These are phyloP conservation scores for Puccinia hordei DNA, from an alignment of 1,284 basidiomycete genomes.

Conservation along the genomic window DNA sequence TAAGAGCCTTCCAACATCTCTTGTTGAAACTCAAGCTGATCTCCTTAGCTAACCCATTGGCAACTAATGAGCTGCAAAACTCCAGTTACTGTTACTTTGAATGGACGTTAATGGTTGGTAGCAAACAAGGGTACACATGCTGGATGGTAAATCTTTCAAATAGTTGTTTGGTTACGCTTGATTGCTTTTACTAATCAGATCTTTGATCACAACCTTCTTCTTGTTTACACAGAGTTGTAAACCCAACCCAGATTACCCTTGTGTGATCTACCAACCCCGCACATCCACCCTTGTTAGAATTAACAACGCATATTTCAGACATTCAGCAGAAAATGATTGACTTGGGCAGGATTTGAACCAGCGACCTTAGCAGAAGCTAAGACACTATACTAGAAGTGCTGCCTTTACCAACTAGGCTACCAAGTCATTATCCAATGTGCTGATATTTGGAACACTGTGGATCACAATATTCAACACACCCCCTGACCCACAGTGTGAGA, in stretches of 20 bases:
- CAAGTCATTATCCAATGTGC: too few species aligned
- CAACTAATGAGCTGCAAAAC: constrained; percentile 15
- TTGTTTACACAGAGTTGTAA: constrained; percentile 21
- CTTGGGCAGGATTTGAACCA: too few species aligned
- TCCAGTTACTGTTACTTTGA: constrained; percentile 37
- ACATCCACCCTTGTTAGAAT: too few species aligned
- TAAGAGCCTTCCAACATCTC: not conserved
- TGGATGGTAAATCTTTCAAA: constrained; percentile 24
- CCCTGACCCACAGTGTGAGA: too few species aligned
- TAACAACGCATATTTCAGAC: too few species aligned
- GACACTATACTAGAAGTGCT: too few species aligned
- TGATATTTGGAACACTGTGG: too few species aligned
- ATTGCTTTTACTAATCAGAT: not conserved
- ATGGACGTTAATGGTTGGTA: constrained; percentile 39
- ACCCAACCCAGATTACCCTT: constrained; percentile 47
- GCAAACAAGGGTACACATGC: constrained; percentile 37
- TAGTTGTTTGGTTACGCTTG: too few species aligned
- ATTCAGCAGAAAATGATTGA: too few species aligned
- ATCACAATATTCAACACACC: too few species aligned
- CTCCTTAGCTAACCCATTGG: constrained; percentile 5
- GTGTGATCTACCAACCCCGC: constrained; percentile 33
- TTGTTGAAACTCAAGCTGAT: constrained; percentile 26
- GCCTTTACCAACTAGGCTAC: too few species aligned
- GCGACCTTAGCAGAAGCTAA: too few species aligned
- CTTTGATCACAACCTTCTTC: not conserved